These are phyloP conservation scores for Gilbertella persicaria DNA, from an alignment of 371 early-diverging fungal species.

Conservation along the genomic window DNA sequence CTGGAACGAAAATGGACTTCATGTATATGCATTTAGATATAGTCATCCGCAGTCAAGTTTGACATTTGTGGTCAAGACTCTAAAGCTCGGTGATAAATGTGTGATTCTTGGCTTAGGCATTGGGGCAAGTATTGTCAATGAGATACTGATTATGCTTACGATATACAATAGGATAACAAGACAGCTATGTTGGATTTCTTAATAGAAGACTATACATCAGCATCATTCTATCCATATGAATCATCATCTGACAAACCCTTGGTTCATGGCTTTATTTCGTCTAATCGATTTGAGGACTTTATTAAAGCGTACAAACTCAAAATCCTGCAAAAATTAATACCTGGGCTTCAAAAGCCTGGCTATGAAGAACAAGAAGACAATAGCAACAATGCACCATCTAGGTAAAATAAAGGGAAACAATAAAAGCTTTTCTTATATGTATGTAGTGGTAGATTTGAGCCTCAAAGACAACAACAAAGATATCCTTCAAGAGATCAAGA, in stretches of 20 bases:
- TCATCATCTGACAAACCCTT: conserved; percentile 44
- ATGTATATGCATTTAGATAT: conserved; percentile 67
- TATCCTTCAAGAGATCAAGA: conserved; percentile 1
- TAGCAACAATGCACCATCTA: background rate
- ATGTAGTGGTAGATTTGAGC: background rate
- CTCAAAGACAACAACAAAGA: background rate
- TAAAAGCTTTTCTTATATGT: background rate
- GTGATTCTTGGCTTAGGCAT: conserved; percentile 69
- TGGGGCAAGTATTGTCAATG: conserved; percentile 43
- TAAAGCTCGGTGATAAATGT: conserved; percentile 64
- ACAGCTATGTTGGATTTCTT: conserved; percentile 61
- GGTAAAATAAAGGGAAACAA: background rate
- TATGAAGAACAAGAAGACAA: conserved; percentile 25
- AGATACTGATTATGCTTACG: background rate
- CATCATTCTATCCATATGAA: conserved; percentile 57
- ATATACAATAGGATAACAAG: conserved; percentile 54
- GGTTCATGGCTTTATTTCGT: conserved; percentile 62
- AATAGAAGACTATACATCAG: conserved; percentile 56
- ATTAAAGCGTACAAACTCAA: conserved; percentile 60
- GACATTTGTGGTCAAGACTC: conserved; percentile 69
- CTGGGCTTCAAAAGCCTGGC: conserved; percentile 53
- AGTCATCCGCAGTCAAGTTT: conserved; percentile 70
- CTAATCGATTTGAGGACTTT: conserved; percentile 60
- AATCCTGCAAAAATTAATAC: conserved; percentile 69
- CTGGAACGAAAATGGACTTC: conserved; percentile 63